Percentiles rank a stretch among this genome's conserved stretches.
These are phyloP conservation scores for Naganishia antarctica DNA, from an alignment of 768 basidiomycete genomes.

Conservation along the genomic window DNA sequence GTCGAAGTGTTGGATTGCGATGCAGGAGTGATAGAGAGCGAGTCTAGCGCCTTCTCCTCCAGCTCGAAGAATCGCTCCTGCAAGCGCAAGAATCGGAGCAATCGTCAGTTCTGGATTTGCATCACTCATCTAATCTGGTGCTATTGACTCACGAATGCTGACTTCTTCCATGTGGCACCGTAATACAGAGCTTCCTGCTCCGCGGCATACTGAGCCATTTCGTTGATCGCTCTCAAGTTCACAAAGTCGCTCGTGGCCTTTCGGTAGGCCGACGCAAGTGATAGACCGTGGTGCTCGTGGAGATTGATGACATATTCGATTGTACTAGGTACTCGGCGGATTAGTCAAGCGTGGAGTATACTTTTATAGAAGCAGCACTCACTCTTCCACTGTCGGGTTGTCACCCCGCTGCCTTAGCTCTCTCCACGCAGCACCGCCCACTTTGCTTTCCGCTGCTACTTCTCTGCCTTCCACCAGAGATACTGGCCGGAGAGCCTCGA, in stretches of 20 bases:
- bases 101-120: conserved; percentile 31
- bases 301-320: conserved; percentile 76
- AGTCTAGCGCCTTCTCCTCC: conserved; percentile 32
- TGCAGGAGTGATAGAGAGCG: conserved; percentile 18
- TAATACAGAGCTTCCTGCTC: conserved; percentile 71
- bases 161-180: conserved; percentile 48
- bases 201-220: conserved; percentile 70
- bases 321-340: conserved; percentile 54
- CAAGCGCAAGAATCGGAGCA: background rate
- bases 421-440: conserved; percentile 64
- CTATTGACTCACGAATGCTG: conserved; percentile 28
- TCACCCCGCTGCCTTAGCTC: conserved; percentile 71
- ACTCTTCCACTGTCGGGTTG: conserved; percentile 89
- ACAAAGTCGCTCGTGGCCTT: conserved; percentile 79
- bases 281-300: conserved; percentile 59
- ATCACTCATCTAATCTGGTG: conserved; percentile 27
- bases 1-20: background rate
- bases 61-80: conserved; percentile 41
- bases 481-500: conserved; percentile 80
- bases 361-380: conserved; percentile 45
- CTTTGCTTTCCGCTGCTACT: conserved; percentile 30
- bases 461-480: conserved; percentile 64
- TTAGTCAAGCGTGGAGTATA: conserved; percentile 16
- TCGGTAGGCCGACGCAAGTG: conserved; percentile 75
- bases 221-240: conserved; percentile 75